Evolutionary conservation across 2,329 filamentous ascomycete genomes (phyloP).

Genomic region (Hymenoscyphus repandus): DNA sequence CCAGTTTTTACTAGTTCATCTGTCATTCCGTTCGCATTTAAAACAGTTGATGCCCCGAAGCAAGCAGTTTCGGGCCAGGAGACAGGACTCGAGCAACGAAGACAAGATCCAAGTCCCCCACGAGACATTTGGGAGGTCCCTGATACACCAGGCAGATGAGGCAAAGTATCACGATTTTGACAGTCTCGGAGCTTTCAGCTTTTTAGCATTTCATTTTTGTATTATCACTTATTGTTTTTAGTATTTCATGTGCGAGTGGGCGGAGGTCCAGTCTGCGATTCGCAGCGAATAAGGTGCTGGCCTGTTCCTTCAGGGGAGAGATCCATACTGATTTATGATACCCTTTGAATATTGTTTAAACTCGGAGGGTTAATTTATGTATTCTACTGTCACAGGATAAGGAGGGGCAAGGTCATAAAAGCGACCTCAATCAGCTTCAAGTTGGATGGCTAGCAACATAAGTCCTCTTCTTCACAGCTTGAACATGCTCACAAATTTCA

Average conservation of each 20-base stretch:
- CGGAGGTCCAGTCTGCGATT: not conserved
- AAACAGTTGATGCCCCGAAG: conserved; percentile 3
- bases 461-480: no score
- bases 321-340: conserved; percentile 5
- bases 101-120: conserved; percentile 4
- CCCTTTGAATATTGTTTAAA: conserved; percentile 1
- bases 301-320: not conserved
- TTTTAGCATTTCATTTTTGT: not conserved
- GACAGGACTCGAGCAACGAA: not conserved
- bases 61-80: not conserved
- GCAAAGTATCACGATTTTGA: not conserved
- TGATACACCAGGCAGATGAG: conserved; percentile 29
- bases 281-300: not conserved
- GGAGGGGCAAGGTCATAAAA: not conserved
- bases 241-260: conserved; percentile 1
- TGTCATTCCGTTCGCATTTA: conserved; percentile 28
- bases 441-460: no score
- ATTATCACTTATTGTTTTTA: not conserved
- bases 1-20: conserved; percentile 30
- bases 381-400: not conserved
- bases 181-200: not conserved
- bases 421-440: no score
- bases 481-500: no score
- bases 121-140: conserved; percentile 32
- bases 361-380: not conserved